These are phyloP conservation scores for Aspergillus biplanus DNA, from an alignment of 495 filamentous ascomycete genomes.

Conservation along the genomic window DNA sequence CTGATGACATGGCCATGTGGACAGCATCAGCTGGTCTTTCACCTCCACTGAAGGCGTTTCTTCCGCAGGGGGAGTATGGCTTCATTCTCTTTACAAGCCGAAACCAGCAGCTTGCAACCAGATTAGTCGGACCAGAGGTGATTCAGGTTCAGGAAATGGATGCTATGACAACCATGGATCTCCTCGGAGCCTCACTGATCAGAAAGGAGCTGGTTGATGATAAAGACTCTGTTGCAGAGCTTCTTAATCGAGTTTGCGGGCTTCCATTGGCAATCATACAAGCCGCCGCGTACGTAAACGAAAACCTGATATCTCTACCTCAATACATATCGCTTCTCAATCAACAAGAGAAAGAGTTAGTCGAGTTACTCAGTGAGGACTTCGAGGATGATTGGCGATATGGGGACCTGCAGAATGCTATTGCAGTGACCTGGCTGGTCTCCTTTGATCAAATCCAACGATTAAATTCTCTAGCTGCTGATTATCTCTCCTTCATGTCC, in stretches of 20 bases:
- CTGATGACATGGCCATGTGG: not conserved
- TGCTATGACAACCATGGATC: not conserved
- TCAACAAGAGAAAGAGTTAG: not conserved
- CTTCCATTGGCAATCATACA: slow-evolving; percentile 54
- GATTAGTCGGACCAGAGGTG: not conserved
- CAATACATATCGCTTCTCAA: not conserved
- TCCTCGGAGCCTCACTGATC: not conserved
- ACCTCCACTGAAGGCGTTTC: not conserved
- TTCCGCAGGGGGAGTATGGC: slow-evolving; percentile 5
- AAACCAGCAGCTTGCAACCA: slow-evolving; percentile 7
- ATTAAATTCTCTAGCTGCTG: slow-evolving; percentile 29
- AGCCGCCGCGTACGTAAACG: slow-evolving; percentile 52
- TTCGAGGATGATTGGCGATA: slow-evolving; percentile 53
- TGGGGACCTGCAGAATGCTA: slow-evolving; percentile 46
- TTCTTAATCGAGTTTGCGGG: slow-evolving; percentile 41
- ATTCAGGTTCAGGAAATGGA: not conserved
- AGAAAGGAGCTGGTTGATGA: not conserved
- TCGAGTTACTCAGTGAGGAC: slow-evolving; percentile 48
- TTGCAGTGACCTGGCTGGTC: slow-evolving; percentile 57
- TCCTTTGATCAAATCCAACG: slow-evolving; percentile 51
- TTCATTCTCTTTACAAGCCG: slow-evolving; percentile 14
- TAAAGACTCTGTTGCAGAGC: not conserved
- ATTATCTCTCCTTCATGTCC: slow-evolving; percentile 47
- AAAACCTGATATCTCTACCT: slow-evolving; percentile 40
- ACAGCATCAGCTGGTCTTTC: not conserved